phyloP scores from a whole-genome alignment of 306 rosid genomes.

The Vicia villosa region DNA sequence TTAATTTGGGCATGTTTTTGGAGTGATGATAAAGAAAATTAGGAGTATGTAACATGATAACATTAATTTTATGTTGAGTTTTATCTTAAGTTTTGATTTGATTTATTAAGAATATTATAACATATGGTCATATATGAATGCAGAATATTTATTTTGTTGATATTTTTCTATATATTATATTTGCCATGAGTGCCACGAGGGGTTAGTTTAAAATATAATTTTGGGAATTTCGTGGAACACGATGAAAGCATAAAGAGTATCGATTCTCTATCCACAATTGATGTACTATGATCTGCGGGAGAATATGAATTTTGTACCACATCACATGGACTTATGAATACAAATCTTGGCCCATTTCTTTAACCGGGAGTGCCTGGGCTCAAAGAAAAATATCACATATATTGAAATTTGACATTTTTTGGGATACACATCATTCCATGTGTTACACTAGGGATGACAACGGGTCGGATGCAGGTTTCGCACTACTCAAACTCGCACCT shows the following conservation, averaged over 20 bases:
- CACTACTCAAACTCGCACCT: no score
- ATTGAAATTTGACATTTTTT: no score
- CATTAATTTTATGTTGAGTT: background rate
- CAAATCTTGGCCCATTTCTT: no score
- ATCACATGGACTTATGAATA: background rate
- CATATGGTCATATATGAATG: no score
- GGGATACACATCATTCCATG: no score
- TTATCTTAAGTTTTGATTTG: background rate
- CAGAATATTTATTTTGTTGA: no score
- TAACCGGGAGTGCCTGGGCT: no score
- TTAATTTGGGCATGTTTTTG: background rate
- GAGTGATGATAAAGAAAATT: background rate
- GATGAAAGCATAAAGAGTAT: background rate
- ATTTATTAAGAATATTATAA: background rate
- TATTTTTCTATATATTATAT: background rate
- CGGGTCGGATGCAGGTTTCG: no score
- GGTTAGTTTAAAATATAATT: background rate
- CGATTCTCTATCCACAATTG: background rate
- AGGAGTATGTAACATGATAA: background rate
- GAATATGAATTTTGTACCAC: background rate
- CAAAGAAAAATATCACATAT: no score
- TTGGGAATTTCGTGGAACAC: background rate
- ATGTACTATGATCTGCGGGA: background rate
- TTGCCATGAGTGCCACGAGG: constrained; percentile 8
- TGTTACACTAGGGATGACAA: no score